Percentiles rank a stretch among this genome's conserved stretches.
phyloP scores from a whole-genome alignment of 129 eudicot species.

The Kitagawia praeruptora region DNA sequence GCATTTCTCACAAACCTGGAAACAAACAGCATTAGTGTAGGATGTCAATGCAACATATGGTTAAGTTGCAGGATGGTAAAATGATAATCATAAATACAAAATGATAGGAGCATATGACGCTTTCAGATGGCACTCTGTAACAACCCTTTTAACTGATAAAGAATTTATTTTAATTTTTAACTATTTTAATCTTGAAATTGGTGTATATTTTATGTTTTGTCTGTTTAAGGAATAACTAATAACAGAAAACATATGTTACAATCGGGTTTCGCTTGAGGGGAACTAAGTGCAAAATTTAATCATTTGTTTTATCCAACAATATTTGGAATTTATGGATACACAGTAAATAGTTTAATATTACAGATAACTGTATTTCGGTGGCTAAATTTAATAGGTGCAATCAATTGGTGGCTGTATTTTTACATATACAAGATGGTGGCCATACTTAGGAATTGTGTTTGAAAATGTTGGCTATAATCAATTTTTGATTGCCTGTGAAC shows the following conservation, averaged over 20 bases:
- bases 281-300: background rate
- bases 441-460: too few species aligned
- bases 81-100: background rate
- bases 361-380: too few species aligned
- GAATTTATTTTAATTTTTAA: too few species aligned
- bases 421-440: too few species aligned
- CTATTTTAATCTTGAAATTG: background rate
- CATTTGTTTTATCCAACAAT: background rate
- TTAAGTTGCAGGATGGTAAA: background rate
- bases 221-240: background rate
- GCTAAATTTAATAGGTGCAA: too few species aligned
- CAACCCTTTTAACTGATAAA: background rate
- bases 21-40: conserved; percentile 1
- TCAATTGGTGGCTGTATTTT: too few species aligned
- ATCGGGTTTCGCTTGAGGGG: background rate
- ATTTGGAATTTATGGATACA: background rate
- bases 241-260: background rate
- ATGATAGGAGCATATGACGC: background rate
- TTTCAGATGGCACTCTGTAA: background rate
- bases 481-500: too few species aligned
- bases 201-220: background rate
- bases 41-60: background rate
- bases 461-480: too few species aligned
- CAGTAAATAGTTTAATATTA: too few species aligned
- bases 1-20: conserved; percentile 95